Evolutionary conservation across 108 stramenopile species (phyloP), one percentile per base, ranked within the genome.

Genomic region (Cyclotella baltica): DNA sequence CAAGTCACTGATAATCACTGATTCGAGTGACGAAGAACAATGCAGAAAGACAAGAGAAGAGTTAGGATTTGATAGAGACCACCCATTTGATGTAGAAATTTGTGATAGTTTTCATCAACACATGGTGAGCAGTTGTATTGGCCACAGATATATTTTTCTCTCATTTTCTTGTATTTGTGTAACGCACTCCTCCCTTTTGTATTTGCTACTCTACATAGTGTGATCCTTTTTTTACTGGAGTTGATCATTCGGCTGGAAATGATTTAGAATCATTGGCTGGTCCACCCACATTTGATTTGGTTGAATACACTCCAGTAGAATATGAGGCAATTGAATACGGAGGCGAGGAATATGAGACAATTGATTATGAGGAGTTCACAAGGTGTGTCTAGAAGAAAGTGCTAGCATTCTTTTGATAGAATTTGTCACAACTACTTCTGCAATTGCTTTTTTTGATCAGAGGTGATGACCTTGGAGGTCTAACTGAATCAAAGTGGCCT

Each of bases 31-130:
- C 19, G 53, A 55, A 55, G 53, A 55, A 19, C 19, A 25, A 55
- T 55, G 53, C 53, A 9, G 53, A 25, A n/a, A 55, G 23, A 55
- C 53, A 23, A 8, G 53, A 9, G 22, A 25, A 55, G 9, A 19
- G 23, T 19, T 55, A n/a, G 53, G 53, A 55, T 55, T 55, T 55
- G 53, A 55, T 55, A 25, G 53, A 23, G 53, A 55, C 19, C 19
- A 55, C 19, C 53, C 53, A 4, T 25, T 16, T 55, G 53, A 55
- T 55, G 19, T n/a, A 23, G 53, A 55, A n/a, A 19, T 55, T 25
- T n/a, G 53, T 19, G 53, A 55, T n/a, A 55, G 23, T 4, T 55
- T 55, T n/a, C 53, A 55, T 16, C 19, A n/a, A 25, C 53, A 43
- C 6, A 43, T 6, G 10, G 40, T 43, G 40, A 6, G 40, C 10